A percentile compares a stretch with the other conserved stretches of the same genome.
phyloP scores from a whole-genome alignment of 495 filamentous ascomycete genomes.

The Rostrohypoxylon terebratum region DNA sequence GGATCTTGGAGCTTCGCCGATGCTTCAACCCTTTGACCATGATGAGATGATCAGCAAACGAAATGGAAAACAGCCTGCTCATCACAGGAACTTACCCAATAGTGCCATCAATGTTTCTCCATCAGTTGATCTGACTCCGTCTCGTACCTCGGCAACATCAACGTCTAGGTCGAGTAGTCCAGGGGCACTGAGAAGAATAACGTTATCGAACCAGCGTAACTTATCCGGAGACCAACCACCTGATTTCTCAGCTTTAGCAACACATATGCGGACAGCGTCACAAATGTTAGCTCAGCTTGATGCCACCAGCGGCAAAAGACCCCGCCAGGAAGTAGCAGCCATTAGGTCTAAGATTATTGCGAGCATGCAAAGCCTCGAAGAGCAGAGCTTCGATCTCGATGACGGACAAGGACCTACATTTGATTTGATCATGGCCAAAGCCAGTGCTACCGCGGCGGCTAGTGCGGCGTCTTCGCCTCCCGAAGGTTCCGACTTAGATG shows the following conservation, averaged over 20 bases:
- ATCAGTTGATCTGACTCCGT: slow-evolving; percentile 63
- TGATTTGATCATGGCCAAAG: slow-evolving; percentile 75
- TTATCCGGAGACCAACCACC: slow-evolving; percentile 66
- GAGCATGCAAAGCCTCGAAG: slow-evolving; percentile 84
- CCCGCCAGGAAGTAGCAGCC: slow-evolving; percentile 76
- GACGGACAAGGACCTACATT: slow-evolving; percentile 73
- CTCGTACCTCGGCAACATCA: slow-evolving; percentile 66
- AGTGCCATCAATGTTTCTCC: slow-evolving; percentile 65
- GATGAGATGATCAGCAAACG: slow-evolving; percentile 42
- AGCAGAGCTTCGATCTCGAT: slow-evolving; percentile 77
- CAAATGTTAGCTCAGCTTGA: slow-evolving; percentile 84
- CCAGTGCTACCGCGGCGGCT: slow-evolving; percentile 39
- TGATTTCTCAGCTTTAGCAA: slow-evolving; percentile 79
- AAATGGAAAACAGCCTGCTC: slow-evolving; percentile 36
- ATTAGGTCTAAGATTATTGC: slow-evolving; percentile 83
- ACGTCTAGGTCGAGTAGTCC: slow-evolving; percentile 72
- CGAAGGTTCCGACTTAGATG: slow-evolving; percentile 57
- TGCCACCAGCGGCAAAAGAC: slow-evolving; percentile 75
- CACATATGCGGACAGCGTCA: slow-evolving; percentile 82
- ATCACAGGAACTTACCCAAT: slow-evolving; percentile 63
- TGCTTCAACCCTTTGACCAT: slow-evolving; percentile 67
- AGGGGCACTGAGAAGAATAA: slow-evolving; percentile 62
- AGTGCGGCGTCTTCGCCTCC: slow-evolving; percentile 49
- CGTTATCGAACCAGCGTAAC: slow-evolving; percentile 57
- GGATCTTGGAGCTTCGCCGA: slow-evolving; percentile 74